phyloP scores from a whole-genome alignment of 257 asterid genomes.

The Prunella vulgaris region DNA sequence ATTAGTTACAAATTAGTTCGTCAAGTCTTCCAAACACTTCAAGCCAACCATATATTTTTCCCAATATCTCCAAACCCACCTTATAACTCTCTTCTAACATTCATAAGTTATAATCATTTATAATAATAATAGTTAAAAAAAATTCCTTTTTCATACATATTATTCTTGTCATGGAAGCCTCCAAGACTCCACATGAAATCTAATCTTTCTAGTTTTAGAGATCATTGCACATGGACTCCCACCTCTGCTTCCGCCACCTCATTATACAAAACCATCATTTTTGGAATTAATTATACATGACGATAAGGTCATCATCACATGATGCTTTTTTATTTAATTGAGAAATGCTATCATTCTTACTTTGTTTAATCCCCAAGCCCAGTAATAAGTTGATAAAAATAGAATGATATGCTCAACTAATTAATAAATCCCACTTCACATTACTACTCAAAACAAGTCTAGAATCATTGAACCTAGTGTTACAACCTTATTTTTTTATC shows the following conservation, averaged over 20 bases:
- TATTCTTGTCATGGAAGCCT: background rate
- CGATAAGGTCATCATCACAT: slow-evolving; percentile 22
- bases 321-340: background rate
- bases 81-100: too few relatives aligned
- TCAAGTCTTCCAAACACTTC: too few relatives aligned
- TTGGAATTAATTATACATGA: background rate
- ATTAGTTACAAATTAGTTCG: too few relatives aligned
- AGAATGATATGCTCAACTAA: background rate
- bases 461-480: slow-evolving; percentile 18
- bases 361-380: background rate
- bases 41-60: too few relatives aligned
- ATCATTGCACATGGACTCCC: slow-evolving; percentile 24
- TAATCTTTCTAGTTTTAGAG: slow-evolving; percentile 29
- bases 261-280: slow-evolving; percentile 15
- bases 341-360: background rate
- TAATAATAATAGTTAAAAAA: too few relatives aligned
- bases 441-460: too few relatives aligned
- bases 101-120: too few relatives aligned
- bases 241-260: slow-evolving; percentile 13
- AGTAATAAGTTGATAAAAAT: background rate
- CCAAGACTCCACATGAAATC: slow-evolving; percentile 33
- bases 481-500: background rate
- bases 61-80: too few relatives aligned
- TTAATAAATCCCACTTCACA: background rate
- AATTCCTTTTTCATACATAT: too few relatives aligned